Percentiles rank a stretch among this genome's conserved stretches.
Conservation (phyloP, 805 yeast genomes). For the Ascoidea tarda region DNA sequence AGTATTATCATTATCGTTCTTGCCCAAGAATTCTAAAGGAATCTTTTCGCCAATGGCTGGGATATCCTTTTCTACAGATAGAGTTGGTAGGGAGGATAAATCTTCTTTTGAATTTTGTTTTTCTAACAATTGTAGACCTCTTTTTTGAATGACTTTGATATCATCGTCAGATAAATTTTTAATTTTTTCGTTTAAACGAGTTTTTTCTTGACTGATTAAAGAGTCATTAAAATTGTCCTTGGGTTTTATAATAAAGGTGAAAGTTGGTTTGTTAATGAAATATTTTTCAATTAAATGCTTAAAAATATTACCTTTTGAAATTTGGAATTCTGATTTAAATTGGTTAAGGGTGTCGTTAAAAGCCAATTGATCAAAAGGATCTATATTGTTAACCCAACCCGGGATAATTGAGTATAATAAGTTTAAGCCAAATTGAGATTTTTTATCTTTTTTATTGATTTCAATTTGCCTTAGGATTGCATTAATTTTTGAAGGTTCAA, state of each 20-base stretch:
- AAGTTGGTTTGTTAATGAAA: slow-evolving; percentile 38
- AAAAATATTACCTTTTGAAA: slow-evolving; percentile 42
- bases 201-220: slow-evolving; percentile 40
- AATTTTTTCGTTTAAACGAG: slow-evolving; percentile 31
- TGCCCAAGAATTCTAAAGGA: slow-evolving; percentile 15
- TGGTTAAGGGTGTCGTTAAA: slow-evolving; percentile 44
- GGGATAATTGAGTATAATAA: slow-evolving; percentile 64
- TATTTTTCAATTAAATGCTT: slow-evolving; percentile 40
- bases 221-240: slow-evolving; percentile 34
- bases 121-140: slow-evolving; percentile 45
- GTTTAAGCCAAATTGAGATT: slow-evolving; percentile 79
- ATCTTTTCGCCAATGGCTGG: slow-evolving; percentile 33
- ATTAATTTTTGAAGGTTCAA: slow-evolving; percentile 49
- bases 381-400: slow-evolving; percentile 72
- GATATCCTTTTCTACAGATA: slow-evolving; percentile 57
- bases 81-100: slow-evolving; percentile 65
- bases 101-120: slow-evolving; percentile 63
- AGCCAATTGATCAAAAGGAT: slow-evolving; percentile 55
- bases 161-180: slow-evolving; percentile 38
- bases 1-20: slow-evolving; percentile 15
- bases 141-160: slow-evolving; percentile 35
- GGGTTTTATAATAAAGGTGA: slow-evolving; percentile 71
- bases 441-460: slow-evolving; percentile 69
- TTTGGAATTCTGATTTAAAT: slow-evolving; percentile 48
- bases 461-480: slow-evolving; percentile 87